Evolutionary conservation across 352 stramenopile genomes (phyloP), one percentile per base, ranked within the genome.

Genomic region (Phytopythium boreale): DNA sequence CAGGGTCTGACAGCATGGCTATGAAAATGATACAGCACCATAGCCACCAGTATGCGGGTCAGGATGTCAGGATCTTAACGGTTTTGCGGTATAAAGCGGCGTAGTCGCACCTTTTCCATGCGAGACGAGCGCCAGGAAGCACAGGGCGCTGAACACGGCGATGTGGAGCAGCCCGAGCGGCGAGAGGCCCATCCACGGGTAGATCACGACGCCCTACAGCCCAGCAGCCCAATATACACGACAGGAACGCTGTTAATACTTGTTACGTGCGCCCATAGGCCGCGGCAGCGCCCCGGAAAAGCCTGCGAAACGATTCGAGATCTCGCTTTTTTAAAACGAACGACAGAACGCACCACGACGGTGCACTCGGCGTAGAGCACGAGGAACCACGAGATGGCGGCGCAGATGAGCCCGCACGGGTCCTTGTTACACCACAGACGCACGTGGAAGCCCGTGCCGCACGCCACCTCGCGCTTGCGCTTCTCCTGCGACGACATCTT

Each of bases 1-100:
- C 98, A 8, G 98, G 98, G 76, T 99, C 95, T 19, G 96, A 99
- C 37, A 98, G 89, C 98, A 99, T 99, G 17, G 97, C 96, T 92
- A 26, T 3, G 49, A 62, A 1, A 24, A 27, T 24, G 31, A 52
- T 14, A 47, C 11, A 72, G 11, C 34, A 46, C 34, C 44, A 64
- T 52, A 14, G 50, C 29, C 31, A 63, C 53, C 15, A 53, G 29
- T 52, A 43, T 56, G 9, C 11, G 37, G 6, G 22, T 14, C 50
- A 20, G 19, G 4, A 9, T 41, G 15, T 58, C n/a, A 64, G 7
- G 6, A 11, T 50, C 7, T 8, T 26, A 8, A 5, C 22, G 10
- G n/a, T 26, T 22, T 20, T 6, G 43, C 10, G 19, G 0, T 8
- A 22, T 1, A 4, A 19, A 34, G 14, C 26, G 12, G 10, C 15